These are phyloP conservation scores for Penicillium macrosclerotiorum DNA, from an alignment of 495 filamentous ascomycete genomes.

Conservation along the genomic window DNA sequence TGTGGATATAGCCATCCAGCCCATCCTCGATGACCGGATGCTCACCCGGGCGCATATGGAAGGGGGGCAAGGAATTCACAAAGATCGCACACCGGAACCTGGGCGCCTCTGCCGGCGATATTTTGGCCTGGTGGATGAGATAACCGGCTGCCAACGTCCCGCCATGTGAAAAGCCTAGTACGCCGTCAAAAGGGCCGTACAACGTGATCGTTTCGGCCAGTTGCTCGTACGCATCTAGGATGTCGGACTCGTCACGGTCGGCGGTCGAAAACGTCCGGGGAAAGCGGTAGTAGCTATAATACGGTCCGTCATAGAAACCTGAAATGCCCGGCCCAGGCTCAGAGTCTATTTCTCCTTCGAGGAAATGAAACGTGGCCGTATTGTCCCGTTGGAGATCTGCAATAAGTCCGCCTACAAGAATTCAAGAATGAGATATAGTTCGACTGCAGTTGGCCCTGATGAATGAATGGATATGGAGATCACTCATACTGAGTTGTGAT, in stretches of 20 bases:
- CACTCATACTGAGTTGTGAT: slow-evolving; percentile 27
- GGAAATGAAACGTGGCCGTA: slow-evolving; percentile 31
- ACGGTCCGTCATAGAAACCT: slow-evolving; percentile 34
- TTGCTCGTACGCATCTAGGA: slow-evolving; percentile 27
- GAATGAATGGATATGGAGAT: no score
- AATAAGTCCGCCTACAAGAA: slow-evolving; percentile 21
- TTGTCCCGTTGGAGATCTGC: slow-evolving; percentile 30
- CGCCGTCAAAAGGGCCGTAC: slow-evolving; percentile 38
- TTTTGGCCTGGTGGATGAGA: slow-evolving; percentile 32
- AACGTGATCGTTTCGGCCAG: slow-evolving; percentile 32
- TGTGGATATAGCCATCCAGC: slow-evolving; percentile 20
- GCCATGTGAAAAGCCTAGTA: slow-evolving; percentile 41
- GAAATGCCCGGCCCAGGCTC: slow-evolving; percentile 32
- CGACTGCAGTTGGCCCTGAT: no score
- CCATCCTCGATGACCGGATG: slow-evolving; percentile 22
- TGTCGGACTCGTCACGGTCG: slow-evolving; percentile 23
- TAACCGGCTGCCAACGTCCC: slow-evolving; percentile 32
- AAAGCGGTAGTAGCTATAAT: slow-evolving; percentile 37
- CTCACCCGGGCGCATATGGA: slow-evolving; percentile 26
- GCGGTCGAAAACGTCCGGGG: slow-evolving; percentile 22
- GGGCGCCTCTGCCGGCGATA: slow-evolving; percentile 16
- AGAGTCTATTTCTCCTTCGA: slow-evolving; percentile 35
- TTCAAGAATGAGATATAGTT: background rate
- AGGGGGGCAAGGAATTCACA: slow-evolving; percentile 32
- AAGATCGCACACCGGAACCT: slow-evolving; percentile 38